Evolutionary conservation across 257 asterid species (phyloP), one percentile per base, ranked within the genome.

Genomic region (Penstemon newberryi): DNA sequence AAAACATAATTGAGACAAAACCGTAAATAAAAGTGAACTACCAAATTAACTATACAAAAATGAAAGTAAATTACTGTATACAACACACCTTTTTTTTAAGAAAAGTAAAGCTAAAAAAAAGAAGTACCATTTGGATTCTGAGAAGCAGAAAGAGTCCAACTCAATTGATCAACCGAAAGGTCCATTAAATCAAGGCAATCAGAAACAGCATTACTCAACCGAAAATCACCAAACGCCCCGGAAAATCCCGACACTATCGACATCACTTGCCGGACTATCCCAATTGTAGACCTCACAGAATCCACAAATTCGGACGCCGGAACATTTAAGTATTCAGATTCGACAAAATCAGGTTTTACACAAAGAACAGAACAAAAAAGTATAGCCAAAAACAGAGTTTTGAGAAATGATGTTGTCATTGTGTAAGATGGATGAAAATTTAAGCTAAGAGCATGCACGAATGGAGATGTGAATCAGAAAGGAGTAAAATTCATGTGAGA

Each of bases 101-200:
- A 15, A 15, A 15, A 15, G 18, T 15, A 15, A 15, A 15, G 18
- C 18, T 15, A 15, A 15, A 15, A 15, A 15, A 15, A 15, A 15
- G 0, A 15, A 15, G 18, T 60, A 90, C 97, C 92, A 41, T 70
- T 73, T 43, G 88, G 79, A 40, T 77, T 74, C 41, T 75, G 84
- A 61, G 90, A 78, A 73, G 91, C 82, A 10, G 87, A 73, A 13
- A 88, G 80, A 11, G 91, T 80, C 75, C 76, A 66, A 65, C 65
- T 76, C 51, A 91, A 56, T 61, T 86, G 89, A 70, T 91, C 96
- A 3, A 84, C 65, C 2, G 97, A 83, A 7, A 83, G 70, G 61
- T 91, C 96, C 73, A 91, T 83, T 56, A 91, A 79, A 56, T 91
- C 95, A 64, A 80, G 85, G 70, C 97, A 91, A 49, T 91, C 96